Percentiles rank a stretch among this genome's conserved stretches.
Evolutionary conservation across 2,329 filamentous ascomycete genomes (phyloP).

Genomic region (Aspergillus puulaauensis): DNA sequence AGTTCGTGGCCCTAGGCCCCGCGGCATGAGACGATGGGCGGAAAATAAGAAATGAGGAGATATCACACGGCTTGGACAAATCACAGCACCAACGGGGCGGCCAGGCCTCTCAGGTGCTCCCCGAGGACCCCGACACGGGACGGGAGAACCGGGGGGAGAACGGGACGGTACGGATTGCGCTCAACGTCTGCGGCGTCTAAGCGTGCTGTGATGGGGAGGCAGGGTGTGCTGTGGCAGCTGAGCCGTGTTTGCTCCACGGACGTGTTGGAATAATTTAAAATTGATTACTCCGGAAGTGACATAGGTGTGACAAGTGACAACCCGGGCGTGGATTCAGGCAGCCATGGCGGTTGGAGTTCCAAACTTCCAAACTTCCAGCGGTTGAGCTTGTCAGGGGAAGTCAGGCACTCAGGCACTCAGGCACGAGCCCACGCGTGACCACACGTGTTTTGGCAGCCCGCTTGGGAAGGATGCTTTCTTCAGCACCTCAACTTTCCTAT

Average conservation of each 20-base stretch:
- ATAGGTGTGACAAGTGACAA: not conserved
- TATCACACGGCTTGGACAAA: slow-evolving; percentile 2
- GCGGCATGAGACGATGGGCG: not conserved
- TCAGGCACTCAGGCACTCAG: not conserved
- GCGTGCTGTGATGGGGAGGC: not conserved
- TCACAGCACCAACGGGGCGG: not conserved
- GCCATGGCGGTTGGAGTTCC: too few relatives aligned
- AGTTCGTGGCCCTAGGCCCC: not conserved
- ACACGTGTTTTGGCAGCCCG: not conserved
- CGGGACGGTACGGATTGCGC: slow-evolving; percentile 10
- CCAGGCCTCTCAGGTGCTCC: not conserved
- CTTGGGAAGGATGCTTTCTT: not conserved
- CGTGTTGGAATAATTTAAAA: not conserved
- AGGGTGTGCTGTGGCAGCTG: not conserved
- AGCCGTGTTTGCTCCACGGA: slow-evolving; percentile 8
- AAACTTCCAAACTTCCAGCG: not conserved
- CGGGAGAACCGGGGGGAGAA: not conserved
- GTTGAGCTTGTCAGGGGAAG: not conserved
- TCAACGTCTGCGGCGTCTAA: not conserved
- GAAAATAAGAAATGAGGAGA: not conserved
- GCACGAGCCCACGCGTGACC: not conserved
- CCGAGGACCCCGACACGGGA: not conserved
- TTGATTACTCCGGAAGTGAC: not conserved
- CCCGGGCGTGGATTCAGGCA: too few relatives aligned
- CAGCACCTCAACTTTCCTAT: too few relatives aligned